A percentile compares a stretch with the other conserved stretches of the same genome.
Conservation (phyloP, 129 eudicot species). For the Scalesia atractyloides region DNA sequence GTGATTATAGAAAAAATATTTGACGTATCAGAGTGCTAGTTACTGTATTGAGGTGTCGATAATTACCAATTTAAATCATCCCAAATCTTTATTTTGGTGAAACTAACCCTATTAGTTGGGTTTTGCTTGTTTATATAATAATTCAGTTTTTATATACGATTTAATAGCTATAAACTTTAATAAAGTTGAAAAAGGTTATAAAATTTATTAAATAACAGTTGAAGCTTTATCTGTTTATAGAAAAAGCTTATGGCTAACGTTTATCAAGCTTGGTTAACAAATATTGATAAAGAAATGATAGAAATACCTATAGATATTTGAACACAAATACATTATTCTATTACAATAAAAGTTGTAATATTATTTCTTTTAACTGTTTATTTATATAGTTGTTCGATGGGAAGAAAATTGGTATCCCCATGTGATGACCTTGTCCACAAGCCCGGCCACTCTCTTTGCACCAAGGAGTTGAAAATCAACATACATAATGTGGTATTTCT, state of each 20-base stretch:
- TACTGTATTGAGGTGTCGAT: too few relatives aligned
- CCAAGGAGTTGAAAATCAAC: not conserved
- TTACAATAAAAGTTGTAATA: too few relatives aligned
- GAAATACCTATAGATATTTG: not conserved
- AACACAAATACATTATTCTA: not conserved
- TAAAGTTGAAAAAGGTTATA: too few relatives aligned
- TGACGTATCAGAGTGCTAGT: too few relatives aligned
- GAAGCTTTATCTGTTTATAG: not conserved
- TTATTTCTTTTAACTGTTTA: too few relatives aligned
- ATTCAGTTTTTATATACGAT: too few relatives aligned
- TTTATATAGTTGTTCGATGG: not conserved
- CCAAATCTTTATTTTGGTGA: not conserved
- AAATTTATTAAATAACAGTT: not conserved
- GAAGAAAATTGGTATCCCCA: not conserved
- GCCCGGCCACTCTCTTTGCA: not conserved
- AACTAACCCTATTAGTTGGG: not conserved
- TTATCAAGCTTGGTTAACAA: not conserved
- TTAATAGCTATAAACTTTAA: too few relatives aligned
- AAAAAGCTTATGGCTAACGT: not conserved
- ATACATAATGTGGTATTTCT: not conserved
- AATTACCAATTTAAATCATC: not conserved
- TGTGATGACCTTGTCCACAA: slow-evolving; percentile 1
- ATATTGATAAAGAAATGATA: not conserved
- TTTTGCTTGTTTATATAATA: not conserved
- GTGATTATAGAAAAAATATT: too few relatives aligned